Base-by-base conservation (phyloP, 2,329 filamentous ascomycete species). In the Pezicula rhizophila region DNA sequence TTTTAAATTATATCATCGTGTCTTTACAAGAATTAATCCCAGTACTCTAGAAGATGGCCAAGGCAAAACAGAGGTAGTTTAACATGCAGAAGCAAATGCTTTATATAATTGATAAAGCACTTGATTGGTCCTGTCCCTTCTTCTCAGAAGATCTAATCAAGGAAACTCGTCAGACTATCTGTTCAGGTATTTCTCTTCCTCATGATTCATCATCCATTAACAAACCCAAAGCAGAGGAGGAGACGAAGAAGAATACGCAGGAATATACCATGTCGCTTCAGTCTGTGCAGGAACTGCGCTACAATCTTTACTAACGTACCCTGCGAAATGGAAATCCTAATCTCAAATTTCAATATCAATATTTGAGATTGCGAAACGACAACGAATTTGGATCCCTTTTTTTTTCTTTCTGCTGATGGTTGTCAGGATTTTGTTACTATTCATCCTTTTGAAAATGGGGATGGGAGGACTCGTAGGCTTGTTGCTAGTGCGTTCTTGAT, bases 381-480 rank as follows among this genome's bases (percentile, higher is more conserved):
- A 3, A 34, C 35, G 3, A 11, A 42, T 2, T 42, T 64, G 1
- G 56, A 64, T 23, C 56, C 65, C 0, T 49, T 59, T 0, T 49
- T 59, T 11, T 54, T 53, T 0, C 45, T 68, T 1, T 61, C 60
- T 14, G 58, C 57, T 12, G 57, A 59, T 23, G 62, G 63, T 26
- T 62, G 56, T 23, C 55, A 67, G 12, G 42, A 54, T 2, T 66
- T 71, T 26, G 62, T 70, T 10, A 58, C 59, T 6, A 70, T 70
- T 2, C 67, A 72, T 8, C 69, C 66, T 0, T 72, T 72, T 20
- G 57, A 59, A 10, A 67, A 71, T 23, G 68, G 67, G 0, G 72
- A 72, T 25, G 67, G 67, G 0, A 51, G 68, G 2, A 60, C 64
- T 52, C 69, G 66, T 34, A 60, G 67, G 0, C 57, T 72, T 10